Conservation (phyloP, 495 filamentous ascomycete genomes). For the Aspergillus cavernicola region DNA sequence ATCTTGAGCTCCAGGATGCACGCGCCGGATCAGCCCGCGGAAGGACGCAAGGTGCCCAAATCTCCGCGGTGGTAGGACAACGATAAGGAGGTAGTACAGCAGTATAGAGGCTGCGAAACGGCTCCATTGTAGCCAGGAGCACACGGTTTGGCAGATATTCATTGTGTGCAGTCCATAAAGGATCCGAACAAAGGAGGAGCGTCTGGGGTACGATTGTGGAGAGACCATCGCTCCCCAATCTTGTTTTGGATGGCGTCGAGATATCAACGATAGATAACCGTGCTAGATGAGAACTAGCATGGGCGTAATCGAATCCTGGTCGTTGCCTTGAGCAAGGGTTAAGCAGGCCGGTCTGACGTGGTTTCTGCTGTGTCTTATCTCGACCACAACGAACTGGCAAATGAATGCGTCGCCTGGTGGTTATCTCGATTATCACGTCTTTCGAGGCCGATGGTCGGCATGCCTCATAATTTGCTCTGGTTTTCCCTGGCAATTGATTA, state of each 20-base stretch:
- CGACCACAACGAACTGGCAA: conserved; percentile 4
- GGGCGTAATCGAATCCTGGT: not conserved
- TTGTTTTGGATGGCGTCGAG: not conserved
- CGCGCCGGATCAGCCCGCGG: not conserved
- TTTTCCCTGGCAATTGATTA: not conserved
- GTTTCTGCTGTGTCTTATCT: conserved; percentile 10
- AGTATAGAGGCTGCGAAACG: not conserved
- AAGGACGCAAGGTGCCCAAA: not conserved
- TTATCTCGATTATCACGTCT: conserved; percentile 16
- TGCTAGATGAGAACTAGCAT: not conserved
- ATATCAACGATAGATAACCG: conserved; percentile 1
- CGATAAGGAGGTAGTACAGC: no score
- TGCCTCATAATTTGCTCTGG: not conserved
- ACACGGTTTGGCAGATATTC: not conserved
- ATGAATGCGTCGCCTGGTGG: conserved; percentile 4
- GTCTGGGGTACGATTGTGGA: conserved; percentile 11
- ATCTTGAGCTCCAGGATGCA: not conserved
- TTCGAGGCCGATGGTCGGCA: conserved; percentile 13
- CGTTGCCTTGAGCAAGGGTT: conserved; percentile 3
- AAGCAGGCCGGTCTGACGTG: conserved; percentile 4
- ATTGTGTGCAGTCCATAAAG: not conserved
- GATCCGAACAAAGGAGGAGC: not conserved
- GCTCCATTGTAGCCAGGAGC: not conserved
- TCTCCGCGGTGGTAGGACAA: no score
- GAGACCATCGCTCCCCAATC: not conserved